Evolutionary conservation across 2,329 filamentous ascomycete genomes (phyloP).

Genomic region (Aureobasidium sp.): DNA sequence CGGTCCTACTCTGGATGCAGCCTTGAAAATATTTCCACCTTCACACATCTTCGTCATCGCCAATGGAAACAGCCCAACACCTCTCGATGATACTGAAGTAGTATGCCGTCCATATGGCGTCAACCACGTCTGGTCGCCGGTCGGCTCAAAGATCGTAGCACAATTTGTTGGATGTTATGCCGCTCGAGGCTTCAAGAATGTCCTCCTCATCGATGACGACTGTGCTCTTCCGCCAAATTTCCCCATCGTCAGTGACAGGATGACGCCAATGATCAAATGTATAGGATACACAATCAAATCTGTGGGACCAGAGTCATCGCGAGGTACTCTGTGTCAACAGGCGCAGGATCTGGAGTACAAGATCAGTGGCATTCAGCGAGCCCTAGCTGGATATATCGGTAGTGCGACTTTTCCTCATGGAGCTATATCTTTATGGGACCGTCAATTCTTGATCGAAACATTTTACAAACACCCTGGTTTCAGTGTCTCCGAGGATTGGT

Average conservation of each 20-base stretch:
- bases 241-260: conserved; percentile 36
- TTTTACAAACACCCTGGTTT: conserved; percentile 43
- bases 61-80: conserved; percentile 39
- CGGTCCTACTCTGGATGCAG: conserved; percentile 34
- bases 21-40: conserved; percentile 37
- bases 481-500: conserved; percentile 44
- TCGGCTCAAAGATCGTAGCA: conserved; percentile 42
- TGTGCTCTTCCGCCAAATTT: conserved; percentile 40
- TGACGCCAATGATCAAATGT: conserved; percentile 34
- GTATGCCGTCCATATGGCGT: conserved; percentile 37
- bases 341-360: conserved; percentile 47
- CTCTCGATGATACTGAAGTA: conserved; percentile 40
- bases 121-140: conserved; percentile 41
- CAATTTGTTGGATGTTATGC: conserved; percentile 42
- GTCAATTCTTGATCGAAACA: conserved; percentile 36
- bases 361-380: conserved; percentile 37
- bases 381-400: conserved; percentile 36
- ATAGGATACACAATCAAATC: conserved; percentile 43
- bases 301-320: conserved; percentile 16
- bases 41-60: conserved; percentile 40
- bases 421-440: conserved; percentile 41
- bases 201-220: conserved; percentile 43
- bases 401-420: conserved; percentile 44
- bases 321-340: conserved; percentile 18
- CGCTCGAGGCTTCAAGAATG: conserved; percentile 36